Conservation (phyloP, 192 early-diverging fungal species). For the Dimargaris cristalligena region DNA sequence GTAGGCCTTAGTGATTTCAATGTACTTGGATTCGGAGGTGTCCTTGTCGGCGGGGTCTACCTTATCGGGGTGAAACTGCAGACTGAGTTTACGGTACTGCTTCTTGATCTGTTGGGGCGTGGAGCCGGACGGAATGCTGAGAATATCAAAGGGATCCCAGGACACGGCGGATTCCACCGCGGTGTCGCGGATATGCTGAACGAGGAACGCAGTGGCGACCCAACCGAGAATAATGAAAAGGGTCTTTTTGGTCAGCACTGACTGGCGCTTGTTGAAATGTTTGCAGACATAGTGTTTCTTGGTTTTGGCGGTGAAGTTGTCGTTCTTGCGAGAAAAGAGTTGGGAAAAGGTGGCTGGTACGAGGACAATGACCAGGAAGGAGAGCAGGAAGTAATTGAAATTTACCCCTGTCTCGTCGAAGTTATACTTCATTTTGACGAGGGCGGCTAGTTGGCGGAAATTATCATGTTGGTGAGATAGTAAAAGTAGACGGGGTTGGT, state of each 20-base stretch:
- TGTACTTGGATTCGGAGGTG: conserved; percentile 54
- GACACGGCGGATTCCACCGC: conserved; percentile 39
- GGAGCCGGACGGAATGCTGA: conserved; percentile 50
- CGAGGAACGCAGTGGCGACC: conserved; percentile 43
- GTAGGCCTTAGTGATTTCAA: conserved; percentile 83
- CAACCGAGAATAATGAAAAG: conserved; percentile 41
- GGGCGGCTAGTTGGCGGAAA: too few relatives aligned
- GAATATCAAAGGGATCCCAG: conserved; percentile 92
- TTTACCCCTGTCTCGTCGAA: conserved; percentile 91
- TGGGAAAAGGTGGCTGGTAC: conserved; percentile 52
- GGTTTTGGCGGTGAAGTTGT: conserved; percentile 4
- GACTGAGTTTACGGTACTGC: conserved; percentile 49
- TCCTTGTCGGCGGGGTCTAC: conserved; percentile 45
- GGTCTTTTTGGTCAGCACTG: background rate
- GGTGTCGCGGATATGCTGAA: conserved; percentile 45
- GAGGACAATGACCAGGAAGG: conserved; percentile 64
- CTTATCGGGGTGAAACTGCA: conserved; percentile 67
- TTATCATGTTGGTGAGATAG: too few relatives aligned
- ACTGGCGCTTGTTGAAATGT: background rate
- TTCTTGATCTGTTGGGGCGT: conserved; percentile 42
- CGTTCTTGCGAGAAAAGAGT: conserved; percentile 22
- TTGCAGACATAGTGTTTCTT: conserved; percentile 6
- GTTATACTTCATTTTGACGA: conserved; percentile 43
- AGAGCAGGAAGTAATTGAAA: conserved; percentile 87
- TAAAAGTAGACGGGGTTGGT: too few relatives aligned